Conservation (phyloP, 495 filamentous ascomycete genomes). For the Hyaloscypha variabilis region DNA sequence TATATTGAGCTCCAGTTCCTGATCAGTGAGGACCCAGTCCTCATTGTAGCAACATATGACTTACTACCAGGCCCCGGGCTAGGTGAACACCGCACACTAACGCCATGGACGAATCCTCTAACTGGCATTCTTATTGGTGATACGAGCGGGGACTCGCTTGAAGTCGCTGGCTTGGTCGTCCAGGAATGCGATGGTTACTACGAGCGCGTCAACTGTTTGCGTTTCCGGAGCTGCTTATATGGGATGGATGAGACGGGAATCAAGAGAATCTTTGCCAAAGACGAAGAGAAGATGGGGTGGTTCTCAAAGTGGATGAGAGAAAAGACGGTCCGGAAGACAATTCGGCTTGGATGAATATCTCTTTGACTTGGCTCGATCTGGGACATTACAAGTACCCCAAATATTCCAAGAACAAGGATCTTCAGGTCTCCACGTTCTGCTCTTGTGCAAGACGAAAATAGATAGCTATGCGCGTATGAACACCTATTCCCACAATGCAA, state of each 20-base stretch:
- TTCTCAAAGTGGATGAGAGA: neutral
- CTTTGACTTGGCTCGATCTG: no score
- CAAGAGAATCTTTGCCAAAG: neutral
- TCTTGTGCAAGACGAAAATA: no score
- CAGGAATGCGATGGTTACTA: neutral
- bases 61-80: neutral
- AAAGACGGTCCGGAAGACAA: neutral
- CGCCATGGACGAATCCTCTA: neutral
- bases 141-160: neutral
- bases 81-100: neutral
- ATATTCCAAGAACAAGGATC: no score
- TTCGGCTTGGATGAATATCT: neutral
- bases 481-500: no score
- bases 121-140: neutral
- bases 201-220: neutral
- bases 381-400: no score
- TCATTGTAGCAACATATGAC: no score
- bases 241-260: neutral
- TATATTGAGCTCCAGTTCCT: no score
- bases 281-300: neutral
- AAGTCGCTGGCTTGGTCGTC: neutral
- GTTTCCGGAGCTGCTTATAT: neutral
- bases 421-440: no score
- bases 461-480: no score
- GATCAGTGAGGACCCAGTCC: neutral